Evolutionary conservation across 75 land plant species (phyloP), one percentile per base, ranked within the genome.

Genomic region (Larix kaempferi): DNA sequence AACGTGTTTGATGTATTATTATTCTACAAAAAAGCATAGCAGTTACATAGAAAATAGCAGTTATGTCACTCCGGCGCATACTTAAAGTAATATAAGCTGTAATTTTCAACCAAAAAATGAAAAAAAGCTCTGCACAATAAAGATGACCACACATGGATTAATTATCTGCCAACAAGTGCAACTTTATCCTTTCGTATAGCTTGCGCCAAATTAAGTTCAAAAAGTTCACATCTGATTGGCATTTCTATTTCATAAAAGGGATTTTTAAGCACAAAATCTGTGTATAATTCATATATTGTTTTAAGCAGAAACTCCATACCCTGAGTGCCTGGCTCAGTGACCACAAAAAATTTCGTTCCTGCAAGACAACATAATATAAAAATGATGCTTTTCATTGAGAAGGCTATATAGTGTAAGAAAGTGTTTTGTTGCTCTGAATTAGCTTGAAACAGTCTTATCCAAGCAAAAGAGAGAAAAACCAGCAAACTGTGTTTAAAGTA

Each of bases 201-300:
- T 76, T 85, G 93, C 2, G 91, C 77, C 39, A 95, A 78, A 78
- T 95, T 84, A 60, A 91, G 77, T 69, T 93, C 96, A 79, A 94
- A 95, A 6, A 93, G 96, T 80, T 95, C 98, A 78, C 98, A 93
- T 29, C 96, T 80, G 35, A 95, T 93, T 3, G 99, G 95, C 99
- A 92, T 96, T 80, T 96, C 99, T 89, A 94, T 93, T 79, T 96
- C 99, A 82, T 96, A 96, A 80, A 96, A 96, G 27, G 99, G 99
- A 80, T 94, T 96, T 74, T 96, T 96, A 74, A 96, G 35, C 4
- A 96, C 98, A 83, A 89, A 94, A 77, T 96, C 99, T 0, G 94
- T 92, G 81, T 94, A 96, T 37, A 96, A 72, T 61, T 94, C 98
- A 78, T 96, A 96, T 64, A 96, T 90, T 59, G 76, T 76, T 71